Percentiles rank a stretch among this genome's conserved stretches.
Conservation (phyloP, 495 filamentous ascomycete genomes). For the Sphaerosporella brunnea region DNA sequence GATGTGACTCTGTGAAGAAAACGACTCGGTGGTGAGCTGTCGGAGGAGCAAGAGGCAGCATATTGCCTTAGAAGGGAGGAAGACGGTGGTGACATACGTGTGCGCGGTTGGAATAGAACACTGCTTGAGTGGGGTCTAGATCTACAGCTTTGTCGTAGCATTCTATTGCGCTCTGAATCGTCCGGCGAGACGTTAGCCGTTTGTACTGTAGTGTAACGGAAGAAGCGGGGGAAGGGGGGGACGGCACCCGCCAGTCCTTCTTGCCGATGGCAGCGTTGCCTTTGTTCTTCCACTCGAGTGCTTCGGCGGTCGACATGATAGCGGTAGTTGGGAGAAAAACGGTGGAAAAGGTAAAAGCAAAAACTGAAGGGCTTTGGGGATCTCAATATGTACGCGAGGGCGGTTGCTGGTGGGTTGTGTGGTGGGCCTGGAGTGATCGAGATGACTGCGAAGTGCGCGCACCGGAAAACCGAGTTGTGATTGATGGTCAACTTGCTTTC, state of each 20-base stretch:
- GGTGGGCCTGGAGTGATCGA: no score
- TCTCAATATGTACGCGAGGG: no score
- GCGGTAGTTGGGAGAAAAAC: no score
- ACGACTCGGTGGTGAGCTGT: not conserved
- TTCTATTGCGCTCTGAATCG: slow-evolving; percentile 54
- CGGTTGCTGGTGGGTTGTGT: no score
- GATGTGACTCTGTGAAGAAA: slow-evolving; percentile 52
- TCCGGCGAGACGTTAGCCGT: no score
- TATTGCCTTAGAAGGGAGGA: no score
- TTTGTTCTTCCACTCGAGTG: slow-evolving; percentile 70
- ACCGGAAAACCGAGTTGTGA: no score
- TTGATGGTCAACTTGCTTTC: no score
- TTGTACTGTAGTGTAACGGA: not conserved
- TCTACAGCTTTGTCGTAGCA: slow-evolving; percentile 85
- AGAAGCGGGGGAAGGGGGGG: not conserved
- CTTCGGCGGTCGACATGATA: slow-evolving; percentile 34
- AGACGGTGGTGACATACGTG: no score
- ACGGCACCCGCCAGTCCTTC: slow-evolving; percentile 53
- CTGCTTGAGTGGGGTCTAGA: slow-evolving; percentile 61
- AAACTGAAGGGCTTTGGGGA: no score
- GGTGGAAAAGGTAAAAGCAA: no score
- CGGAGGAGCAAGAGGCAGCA: slow-evolving; percentile 4
- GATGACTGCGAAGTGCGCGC: no score
- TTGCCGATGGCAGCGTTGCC: slow-evolving; percentile 82
- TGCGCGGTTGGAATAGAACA: slow-evolving; percentile 84